These are phyloP conservation scores for Botrytis porri DNA, from an alignment of 2,329 filamentous ascomycete species.

Conservation along the genomic window DNA sequence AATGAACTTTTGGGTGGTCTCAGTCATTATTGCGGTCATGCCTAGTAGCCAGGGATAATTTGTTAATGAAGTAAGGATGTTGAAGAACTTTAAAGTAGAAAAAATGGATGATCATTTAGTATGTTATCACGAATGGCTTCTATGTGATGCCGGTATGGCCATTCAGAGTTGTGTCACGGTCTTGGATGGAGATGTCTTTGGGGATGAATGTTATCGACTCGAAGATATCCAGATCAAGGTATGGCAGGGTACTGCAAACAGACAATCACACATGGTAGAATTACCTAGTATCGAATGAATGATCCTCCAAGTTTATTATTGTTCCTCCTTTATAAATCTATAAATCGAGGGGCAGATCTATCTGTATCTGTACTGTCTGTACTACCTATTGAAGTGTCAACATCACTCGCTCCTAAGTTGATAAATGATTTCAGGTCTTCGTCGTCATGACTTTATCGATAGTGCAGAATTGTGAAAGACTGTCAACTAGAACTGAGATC, in stretches of 20 bases:
- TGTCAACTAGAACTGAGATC: not conserved
- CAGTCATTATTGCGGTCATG: not conserved
- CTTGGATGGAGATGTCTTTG: not conserved
- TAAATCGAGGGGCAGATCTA: not conserved
- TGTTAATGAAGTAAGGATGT: not conserved
- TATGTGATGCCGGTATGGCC: not conserved
- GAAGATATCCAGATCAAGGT: not conserved
- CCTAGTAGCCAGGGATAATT: not conserved
- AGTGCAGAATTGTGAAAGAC: not conserved
- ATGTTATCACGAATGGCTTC: not conserved
- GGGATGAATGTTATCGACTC: not conserved
- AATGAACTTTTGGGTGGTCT: not conserved
- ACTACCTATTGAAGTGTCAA: not conserved
- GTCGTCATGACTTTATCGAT: not conserved
- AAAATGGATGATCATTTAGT: not conserved
- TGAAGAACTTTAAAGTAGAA: not conserved
- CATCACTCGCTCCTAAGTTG: not conserved
- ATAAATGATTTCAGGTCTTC: not conserved
- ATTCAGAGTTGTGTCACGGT: not conserved
- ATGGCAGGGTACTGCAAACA: not conserved
- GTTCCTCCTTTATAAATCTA: not conserved
- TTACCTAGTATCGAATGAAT: not conserved
- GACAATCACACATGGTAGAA: not conserved
- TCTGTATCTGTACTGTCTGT: not conserved
- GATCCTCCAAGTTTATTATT: not conserved